Conservation (phyloP, 2,329 filamentous ascomycete species). For the Aschersonia sp. region DNA sequence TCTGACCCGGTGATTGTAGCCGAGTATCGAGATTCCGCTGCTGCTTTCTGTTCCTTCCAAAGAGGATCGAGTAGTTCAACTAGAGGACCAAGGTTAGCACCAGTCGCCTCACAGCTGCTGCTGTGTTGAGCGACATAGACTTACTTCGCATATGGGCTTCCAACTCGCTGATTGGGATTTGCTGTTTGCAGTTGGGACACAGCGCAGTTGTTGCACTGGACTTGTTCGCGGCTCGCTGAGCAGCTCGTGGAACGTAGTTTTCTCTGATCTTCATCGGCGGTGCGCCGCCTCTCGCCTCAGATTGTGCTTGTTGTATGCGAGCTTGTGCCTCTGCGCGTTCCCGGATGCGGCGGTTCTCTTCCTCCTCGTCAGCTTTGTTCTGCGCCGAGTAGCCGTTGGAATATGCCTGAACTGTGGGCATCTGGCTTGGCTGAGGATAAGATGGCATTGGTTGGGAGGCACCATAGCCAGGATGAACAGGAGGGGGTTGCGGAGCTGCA, state of each 20-base stretch:
- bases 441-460: slow-evolving; percentile 15
- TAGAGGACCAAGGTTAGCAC: slow-evolving; percentile 14
- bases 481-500: slow-evolving; percentile 17
- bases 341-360: slow-evolving; percentile 47
- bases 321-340: slow-evolving; percentile 45
- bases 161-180: slow-evolving; percentile 74
- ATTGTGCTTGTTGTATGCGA: slow-evolving; percentile 61
- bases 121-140: slow-evolving; percentile 8
- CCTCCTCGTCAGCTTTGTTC: slow-evolving; percentile 36
- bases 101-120: no score
- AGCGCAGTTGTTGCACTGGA: slow-evolving; percentile 53
- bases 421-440: slow-evolving; percentile 17
- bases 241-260: slow-evolving; percentile 80
- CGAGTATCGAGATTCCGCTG: slow-evolving; percentile 68
- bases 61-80: slow-evolving; percentile 85
- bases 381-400: slow-evolving; percentile 13
- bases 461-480: slow-evolving; percentile 26
- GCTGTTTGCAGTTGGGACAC: slow-evolving; percentile 87
- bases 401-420: slow-evolving; percentile 23
- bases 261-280: slow-evolving; percentile 79
- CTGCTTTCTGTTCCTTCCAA: slow-evolving; percentile 92
- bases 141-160: slow-evolving; percentile 82
- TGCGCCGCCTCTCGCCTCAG: slow-evolving; percentile 55
- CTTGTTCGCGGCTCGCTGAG: slow-evolving; percentile 54
- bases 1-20: slow-evolving; percentile 78